These are phyloP conservation scores for Neurospora discreta DNA, from an alignment of 495 filamentous ascomycete genomes.

Conservation along the genomic window DNA sequence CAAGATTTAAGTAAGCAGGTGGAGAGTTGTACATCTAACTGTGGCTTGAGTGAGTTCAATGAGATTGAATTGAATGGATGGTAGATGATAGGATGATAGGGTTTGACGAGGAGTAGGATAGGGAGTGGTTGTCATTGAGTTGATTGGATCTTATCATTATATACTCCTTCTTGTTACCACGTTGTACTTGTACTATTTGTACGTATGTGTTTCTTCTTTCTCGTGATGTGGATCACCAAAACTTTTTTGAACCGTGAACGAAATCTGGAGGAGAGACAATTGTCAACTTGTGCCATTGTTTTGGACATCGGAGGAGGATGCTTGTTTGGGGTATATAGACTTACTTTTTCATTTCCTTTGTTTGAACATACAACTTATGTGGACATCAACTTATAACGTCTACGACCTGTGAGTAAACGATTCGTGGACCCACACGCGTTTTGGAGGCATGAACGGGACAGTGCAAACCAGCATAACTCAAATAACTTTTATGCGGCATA, in stretches of 20 bases:
- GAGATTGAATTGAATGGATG: neutral
- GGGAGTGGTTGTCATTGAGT: neutral
- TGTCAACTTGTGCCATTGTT: neutral
- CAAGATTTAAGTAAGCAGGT: neutral
- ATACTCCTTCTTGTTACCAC: neutral
- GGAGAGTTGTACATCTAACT: neutral
- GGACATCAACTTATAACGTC: too few species aligned
- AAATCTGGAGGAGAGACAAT: neutral
- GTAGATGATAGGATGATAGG: neutral
- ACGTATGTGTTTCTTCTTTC: neutral
- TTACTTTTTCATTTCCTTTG: neutral
- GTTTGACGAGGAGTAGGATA: neutral
- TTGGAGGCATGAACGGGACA: too few species aligned
- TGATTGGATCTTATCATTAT: neutral
- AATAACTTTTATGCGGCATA: neutral
- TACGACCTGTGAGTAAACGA: too few species aligned
- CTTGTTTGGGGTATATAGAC: neutral
- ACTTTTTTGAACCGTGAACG: neutral
- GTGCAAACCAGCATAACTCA: neutral
- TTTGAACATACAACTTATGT: too few species aligned
- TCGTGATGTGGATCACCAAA: neutral
- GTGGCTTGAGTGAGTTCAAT: too few species aligned
- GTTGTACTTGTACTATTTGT: neutral
- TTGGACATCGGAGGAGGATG: neutral
- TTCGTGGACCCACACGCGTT: too few species aligned